Evolutionary conservation across 2,329 filamentous ascomycete genomes (phyloP).

Genomic region (Stachybotrys elegans): DNA sequence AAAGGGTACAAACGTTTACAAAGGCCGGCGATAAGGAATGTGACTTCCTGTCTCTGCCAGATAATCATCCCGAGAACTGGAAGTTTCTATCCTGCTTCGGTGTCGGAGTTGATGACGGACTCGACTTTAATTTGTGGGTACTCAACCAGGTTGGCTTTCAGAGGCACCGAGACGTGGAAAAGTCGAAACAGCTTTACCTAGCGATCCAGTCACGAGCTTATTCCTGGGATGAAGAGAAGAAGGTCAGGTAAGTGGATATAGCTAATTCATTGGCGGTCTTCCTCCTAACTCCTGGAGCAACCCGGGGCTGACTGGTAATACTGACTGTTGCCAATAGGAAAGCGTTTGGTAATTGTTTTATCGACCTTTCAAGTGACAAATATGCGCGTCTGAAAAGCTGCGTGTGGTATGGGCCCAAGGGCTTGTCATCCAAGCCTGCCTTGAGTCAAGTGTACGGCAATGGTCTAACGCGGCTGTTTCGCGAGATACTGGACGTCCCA

Average conservation of each 20-base stretch:
- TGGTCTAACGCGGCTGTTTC: not conserved
- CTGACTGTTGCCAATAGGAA: not conserved
- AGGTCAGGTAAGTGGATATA: not conserved
- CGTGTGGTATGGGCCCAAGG: not conserved
- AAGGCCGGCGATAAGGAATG: not conserved
- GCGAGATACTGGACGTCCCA: not conserved
- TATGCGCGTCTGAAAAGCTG: not conserved
- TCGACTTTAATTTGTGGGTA: slow-evolving; percentile 2
- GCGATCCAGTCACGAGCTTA: not conserved
- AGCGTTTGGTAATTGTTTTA: not conserved
- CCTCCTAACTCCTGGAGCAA: too few relatives aligned
- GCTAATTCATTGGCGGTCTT: too few relatives aligned
- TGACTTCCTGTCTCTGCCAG: not conserved
- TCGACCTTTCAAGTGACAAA: not conserved
- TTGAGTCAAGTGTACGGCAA: not conserved
- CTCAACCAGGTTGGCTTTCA: not conserved
- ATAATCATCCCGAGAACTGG: not conserved
- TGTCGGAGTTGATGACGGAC: not conserved
- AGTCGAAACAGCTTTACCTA: slow-evolving; percentile 1
- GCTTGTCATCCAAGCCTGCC: not conserved
- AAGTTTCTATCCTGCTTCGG: not conserved
- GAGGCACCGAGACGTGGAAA: not conserved
- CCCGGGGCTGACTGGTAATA: not conserved
- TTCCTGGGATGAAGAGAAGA: not conserved
- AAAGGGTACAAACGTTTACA: not conserved